These are phyloP conservation scores for Bipolaris sorokiniana DNA, from an alignment of 2,329 filamentous ascomycete genomes.

Conservation along the genomic window DNA sequence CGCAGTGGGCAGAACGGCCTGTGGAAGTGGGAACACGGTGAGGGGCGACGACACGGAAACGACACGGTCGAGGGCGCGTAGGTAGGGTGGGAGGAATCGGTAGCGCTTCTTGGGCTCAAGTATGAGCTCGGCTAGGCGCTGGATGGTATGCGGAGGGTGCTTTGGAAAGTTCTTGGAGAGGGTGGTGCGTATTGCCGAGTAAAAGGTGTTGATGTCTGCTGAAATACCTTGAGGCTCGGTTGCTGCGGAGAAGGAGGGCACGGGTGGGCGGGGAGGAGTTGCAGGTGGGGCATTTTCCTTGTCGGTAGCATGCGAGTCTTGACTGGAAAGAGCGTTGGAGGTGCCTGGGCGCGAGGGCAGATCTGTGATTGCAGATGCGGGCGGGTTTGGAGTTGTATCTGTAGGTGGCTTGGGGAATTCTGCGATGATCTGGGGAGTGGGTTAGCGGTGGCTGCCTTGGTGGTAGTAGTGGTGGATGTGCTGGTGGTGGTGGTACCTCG, in stretches of 20 bases:
- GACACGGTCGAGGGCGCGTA: constrained; percentile 88
- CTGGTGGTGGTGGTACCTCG: constrained; percentile 52
- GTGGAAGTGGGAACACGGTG: constrained; percentile 81
- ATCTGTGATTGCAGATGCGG: constrained; percentile 48
- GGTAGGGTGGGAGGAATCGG: constrained; percentile 78
- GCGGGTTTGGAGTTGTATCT: constrained; percentile 50
- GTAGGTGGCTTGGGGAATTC: constrained; percentile 72
- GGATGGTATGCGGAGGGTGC: constrained; percentile 88
- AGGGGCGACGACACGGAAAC: constrained; percentile 85
- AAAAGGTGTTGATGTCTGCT: constrained; percentile 40
- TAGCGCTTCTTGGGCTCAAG: constrained; percentile 80
- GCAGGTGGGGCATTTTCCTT: constrained; percentile 70
- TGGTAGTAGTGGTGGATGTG: not conserved
- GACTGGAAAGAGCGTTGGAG: constrained; percentile 35
- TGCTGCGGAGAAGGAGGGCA: constrained; percentile 50
- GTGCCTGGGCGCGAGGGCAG: constrained; percentile 26
- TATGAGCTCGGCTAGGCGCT: constrained; percentile 87
- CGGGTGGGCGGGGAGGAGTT: constrained; percentile 49
- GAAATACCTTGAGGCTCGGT: constrained; percentile 40
- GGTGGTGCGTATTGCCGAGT: constrained; percentile 53
- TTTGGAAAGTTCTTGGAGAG: constrained; percentile 70
- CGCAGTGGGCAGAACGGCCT: constrained; percentile 60
- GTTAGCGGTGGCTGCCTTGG: not conserved
- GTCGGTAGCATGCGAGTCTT: constrained; percentile 63
- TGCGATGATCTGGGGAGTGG: constrained; percentile 68